A percentile compares a stretch with the other conserved stretches of the same genome.
Conservation (phyloP, 192 early-diverging fungal genomes). For the Dimargaris cristalligena region DNA sequence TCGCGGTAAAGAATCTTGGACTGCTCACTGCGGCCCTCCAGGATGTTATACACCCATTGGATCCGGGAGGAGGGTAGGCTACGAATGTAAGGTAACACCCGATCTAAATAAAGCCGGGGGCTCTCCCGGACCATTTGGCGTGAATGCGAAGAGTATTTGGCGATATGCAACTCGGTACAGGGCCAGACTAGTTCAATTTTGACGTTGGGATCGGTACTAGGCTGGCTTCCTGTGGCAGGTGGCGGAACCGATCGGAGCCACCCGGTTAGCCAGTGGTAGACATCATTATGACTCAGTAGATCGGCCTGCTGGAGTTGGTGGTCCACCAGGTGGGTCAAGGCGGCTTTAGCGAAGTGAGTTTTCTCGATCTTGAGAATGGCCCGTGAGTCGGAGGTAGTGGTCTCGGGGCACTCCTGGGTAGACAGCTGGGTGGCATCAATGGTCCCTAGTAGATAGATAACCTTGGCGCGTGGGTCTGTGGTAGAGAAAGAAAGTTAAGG, state of each 20-base stretch:
- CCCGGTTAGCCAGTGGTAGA: slow-evolving; percentile 4
- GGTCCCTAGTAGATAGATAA: neutral
- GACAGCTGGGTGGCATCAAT: neutral
- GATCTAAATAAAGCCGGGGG: slow-evolving; percentile 31
- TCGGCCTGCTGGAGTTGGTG: neutral
- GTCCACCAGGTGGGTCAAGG: neutral
- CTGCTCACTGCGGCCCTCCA: slow-evolving; percentile 40
- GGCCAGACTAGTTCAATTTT: slow-evolving; percentile 14
- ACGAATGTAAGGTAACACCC: slow-evolving; percentile 44
- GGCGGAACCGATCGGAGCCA: neutral
- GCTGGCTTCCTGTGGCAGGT: neutral
- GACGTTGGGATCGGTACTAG: neutral
- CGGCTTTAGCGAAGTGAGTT: neutral
- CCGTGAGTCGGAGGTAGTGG: neutral
- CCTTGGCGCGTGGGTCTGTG: neutral
- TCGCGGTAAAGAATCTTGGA: slow-evolving; percentile 48
- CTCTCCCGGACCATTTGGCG: slow-evolving; percentile 46
- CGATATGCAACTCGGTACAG: slow-evolving; percentile 30
- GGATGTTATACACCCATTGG: slow-evolving; percentile 67
- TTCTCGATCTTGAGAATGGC: neutral
- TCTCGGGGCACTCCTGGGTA: neutral
- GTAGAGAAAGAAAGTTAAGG: neutral
- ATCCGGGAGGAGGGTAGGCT: slow-evolving; percentile 35
- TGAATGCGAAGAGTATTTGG: slow-evolving; percentile 48
- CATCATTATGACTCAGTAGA: neutral